phyloP scores from a whole-genome alignment of 2,329 filamentous ascomycete genomes.

The Periconia sp. region DNA sequence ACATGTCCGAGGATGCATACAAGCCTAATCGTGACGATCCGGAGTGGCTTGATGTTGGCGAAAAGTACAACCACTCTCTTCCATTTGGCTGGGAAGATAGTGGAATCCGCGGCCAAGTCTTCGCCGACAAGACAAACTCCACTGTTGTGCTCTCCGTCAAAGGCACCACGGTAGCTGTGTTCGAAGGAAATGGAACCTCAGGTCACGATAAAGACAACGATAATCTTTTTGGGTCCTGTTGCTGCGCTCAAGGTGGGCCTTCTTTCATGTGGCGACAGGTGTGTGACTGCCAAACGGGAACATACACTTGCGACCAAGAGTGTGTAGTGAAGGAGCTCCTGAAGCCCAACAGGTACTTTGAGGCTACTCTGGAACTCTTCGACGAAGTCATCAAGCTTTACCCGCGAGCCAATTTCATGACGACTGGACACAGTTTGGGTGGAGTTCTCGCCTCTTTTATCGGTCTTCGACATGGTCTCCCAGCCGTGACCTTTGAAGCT shows the following conservation, averaged over 20 bases:
- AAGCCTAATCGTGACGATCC: slow-evolving; percentile 35
- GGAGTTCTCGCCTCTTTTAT: slow-evolving; percentile 40
- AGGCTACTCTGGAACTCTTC: slow-evolving; percentile 35
- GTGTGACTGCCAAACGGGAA: slow-evolving; percentile 39
- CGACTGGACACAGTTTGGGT: slow-evolving; percentile 38
- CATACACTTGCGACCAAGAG: slow-evolving; percentile 38
- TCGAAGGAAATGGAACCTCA: slow-evolving; percentile 40
- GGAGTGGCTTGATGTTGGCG: slow-evolving; percentile 38
- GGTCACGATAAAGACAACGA: slow-evolving; percentile 41
- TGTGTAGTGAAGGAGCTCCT: slow-evolving; percentile 35
- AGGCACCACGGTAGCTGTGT: slow-evolving; percentile 39
- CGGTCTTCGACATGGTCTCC: slow-evolving; percentile 35
- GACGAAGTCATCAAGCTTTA: slow-evolving; percentile 37
- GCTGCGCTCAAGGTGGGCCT: slow-evolving; percentile 36
- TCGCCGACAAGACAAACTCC: slow-evolving; percentile 34
- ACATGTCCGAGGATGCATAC: slow-evolving; percentile 42
- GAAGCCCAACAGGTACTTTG: slow-evolving; percentile 36
- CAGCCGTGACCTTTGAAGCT: slow-evolving; percentile 37
- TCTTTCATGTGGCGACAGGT: slow-evolving; percentile 38
- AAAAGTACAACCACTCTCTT: slow-evolving; percentile 31
- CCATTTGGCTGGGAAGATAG: slow-evolving; percentile 42
- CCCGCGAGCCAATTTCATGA: slow-evolving; percentile 36
- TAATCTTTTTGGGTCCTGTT: slow-evolving; percentile 40
- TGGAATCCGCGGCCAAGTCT: slow-evolving; percentile 40
- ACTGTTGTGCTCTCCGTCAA: slow-evolving; percentile 38